Evolutionary conservation across 352 stramenopile species (phyloP).

Genomic region (Chrysophaeum taylorii): DNA sequence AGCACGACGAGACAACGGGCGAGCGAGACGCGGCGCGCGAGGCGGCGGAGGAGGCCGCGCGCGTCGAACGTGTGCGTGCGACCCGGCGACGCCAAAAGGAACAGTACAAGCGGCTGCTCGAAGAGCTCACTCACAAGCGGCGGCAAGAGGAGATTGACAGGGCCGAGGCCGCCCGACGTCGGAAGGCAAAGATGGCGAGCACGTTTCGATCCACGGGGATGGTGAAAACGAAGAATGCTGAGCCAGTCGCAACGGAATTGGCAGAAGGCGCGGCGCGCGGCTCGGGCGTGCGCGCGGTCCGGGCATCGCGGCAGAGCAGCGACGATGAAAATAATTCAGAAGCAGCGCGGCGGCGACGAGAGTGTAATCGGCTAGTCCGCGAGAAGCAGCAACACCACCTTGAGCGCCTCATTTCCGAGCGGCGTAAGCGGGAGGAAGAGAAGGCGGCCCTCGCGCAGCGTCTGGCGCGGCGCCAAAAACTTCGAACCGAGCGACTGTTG

Average conservation of each 20-base stretch:
- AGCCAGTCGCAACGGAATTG: too few relatives aligned
- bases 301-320: not conserved
- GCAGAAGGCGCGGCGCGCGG: too few relatives aligned
- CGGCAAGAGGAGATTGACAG: not conserved
- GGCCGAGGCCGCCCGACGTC: not conserved
- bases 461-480: too few relatives aligned
- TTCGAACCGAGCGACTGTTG: too few relatives aligned
- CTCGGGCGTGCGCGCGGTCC: not conserved
- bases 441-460: too few relatives aligned
- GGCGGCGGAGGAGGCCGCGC: slow-evolving; percentile 2
- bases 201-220: not conserved
- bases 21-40: not conserved
- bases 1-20: too few relatives aligned
- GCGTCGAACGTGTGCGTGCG: slow-evolving; percentile 6
- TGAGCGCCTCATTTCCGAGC: too few relatives aligned
- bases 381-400: too few relatives aligned
- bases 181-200: not conserved
- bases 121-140: not conserved
- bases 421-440: too few relatives aligned
- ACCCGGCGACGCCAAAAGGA: slow-evolving; percentile 20
- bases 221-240: not conserved
- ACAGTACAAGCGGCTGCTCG: slow-evolving; percentile 20
- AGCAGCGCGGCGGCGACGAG: too few relatives aligned
- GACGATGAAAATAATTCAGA: too few relatives aligned
- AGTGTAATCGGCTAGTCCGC: too few relatives aligned